Base-by-base conservation (phyloP, 768 basidiomycete genomes). In the Mycena alexandri region DNA sequence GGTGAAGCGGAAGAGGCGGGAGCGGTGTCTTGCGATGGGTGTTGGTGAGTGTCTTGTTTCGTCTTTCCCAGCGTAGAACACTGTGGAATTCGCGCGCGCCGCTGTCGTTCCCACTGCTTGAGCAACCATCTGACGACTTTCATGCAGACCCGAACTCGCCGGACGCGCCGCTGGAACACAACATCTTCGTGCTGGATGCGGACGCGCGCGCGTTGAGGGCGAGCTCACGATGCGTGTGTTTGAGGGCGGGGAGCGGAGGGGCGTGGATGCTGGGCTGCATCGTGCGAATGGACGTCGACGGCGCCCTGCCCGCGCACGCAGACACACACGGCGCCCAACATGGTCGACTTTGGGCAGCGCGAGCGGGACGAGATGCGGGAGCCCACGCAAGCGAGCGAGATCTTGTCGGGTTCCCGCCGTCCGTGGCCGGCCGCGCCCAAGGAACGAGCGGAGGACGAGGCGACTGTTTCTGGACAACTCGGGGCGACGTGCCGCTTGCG, bases 281-380 rank as follows among this genome's bases (percentile, higher is more conserved):
- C 47, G 7, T 24, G 10, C 21, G n/a, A 14, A 67, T 67, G 68
- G 41, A 57, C 5, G 46, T 71, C 57, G 61, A 61, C 33, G 43
- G 48, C 21, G 25, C 24, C 36, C 55, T 17, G 65, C 65, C 44
- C 25, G 50, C 50, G 65, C 64, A 42, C 47, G 38, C 33, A 65
- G 52, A 47, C 59, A 69, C 43, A 53, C 59, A 47, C 36, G 53
- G 63, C 54, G 61, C 81, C 82, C 5, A 92, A 92, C 75, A 92
- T 90, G 34, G 86, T 94, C 75, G 88, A 94, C 75, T 95, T 96
- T 77, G 89, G 93, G 16, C 86, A 89, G 73, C 84, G 93, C 38
- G 95, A 97, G 80, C 88, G 88, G 78, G 93, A 94, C 67, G 95
- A 96, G 81, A 96, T 96, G 93, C 83, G 92, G 14, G 92, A 93